Evolutionary conservation across 1,284 basidiomycete genomes (phyloP).

Genomic region (Apiotrichum sp.): DNA sequence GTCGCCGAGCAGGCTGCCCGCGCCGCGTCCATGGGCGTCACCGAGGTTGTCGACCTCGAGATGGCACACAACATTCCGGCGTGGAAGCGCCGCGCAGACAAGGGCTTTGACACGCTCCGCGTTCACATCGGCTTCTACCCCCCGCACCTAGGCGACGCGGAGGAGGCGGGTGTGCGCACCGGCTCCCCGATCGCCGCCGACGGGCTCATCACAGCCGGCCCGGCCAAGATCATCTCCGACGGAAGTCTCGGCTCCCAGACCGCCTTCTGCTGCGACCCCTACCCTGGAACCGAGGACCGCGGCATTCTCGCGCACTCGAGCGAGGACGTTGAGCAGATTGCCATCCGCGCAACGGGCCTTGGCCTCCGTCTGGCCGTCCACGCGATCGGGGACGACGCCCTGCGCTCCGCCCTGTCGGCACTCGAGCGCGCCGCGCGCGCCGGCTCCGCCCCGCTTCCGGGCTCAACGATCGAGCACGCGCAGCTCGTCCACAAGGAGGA

Average conservation of each 20-base stretch:
- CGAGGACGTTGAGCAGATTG: constrained; percentile 21
- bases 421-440: constrained; percentile 13
- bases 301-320: constrained; percentile 22
- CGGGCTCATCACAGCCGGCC: constrained; percentile 30
- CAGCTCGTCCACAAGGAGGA: constrained; percentile 30
- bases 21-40: constrained; percentile 37
- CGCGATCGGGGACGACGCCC: constrained; percentile 40
- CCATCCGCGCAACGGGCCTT: constrained; percentile 14
- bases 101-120: constrained; percentile 27
- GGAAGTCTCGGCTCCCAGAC: constrained; percentile 28
- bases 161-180: constrained; percentile 20
- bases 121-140: constrained; percentile 38
- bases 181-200: constrained; percentile 27
- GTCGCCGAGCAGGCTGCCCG: constrained; percentile 23
- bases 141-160: constrained; percentile 29
- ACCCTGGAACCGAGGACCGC: constrained; percentile 27
- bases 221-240: constrained; percentile 36
- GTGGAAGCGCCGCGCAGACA: constrained; percentile 24
- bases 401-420: constrained; percentile 23
- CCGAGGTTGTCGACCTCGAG: constrained; percentile 42
- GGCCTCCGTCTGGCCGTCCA: constrained; percentile 34
- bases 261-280: constrained; percentile 36
- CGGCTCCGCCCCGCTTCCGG: constrained; percentile 18
- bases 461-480: constrained; percentile 39
- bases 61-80: constrained; percentile 30